Base-by-base conservation (phyloP, 495 filamentous ascomycete genomes). In the Aspergillus avenaceus region DNA sequence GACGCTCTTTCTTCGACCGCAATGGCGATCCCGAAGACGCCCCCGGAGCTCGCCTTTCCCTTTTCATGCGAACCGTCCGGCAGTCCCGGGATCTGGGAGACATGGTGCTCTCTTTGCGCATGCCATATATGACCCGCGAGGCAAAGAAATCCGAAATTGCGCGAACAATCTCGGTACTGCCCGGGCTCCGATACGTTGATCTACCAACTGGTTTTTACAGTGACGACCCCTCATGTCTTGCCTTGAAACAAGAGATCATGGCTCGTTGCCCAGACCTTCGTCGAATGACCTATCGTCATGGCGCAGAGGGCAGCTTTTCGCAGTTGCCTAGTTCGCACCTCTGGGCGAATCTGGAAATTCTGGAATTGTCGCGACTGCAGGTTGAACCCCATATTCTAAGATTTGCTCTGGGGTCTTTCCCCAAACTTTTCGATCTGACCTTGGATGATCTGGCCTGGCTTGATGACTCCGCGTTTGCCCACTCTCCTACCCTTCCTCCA, bases 91-190 rank as follows among this genome's bases (percentile, higher is more conserved):
- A 76, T 8, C 71, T 93, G 13, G 90, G 81, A 0, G 63, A 70
- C 5, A 72, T 78, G 22, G 88, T 96, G 9, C 70, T 85, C 51
- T 87, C 84, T 47, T 71, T 98, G 46, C 92, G 96, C 70, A 85
- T 87, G 58, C 88, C 93, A n/a, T 97, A 96, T 65, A 96, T 96
- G 93, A 85, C 90, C 38, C 84, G 93, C 36, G 92, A 97, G 68
- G 85, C 86, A 6, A 87, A 80, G 71, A 91, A 90, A 64, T 75
- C 87, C 28, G 86, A 89, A 49, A 80, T 96, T 45, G 93, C 93
- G 13, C 82, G 90, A 36, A 88, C 86, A 18, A 84, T 97, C 29
- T 88, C 88, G 27, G 86, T 93, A 0, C 72, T 88, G n/a, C 87
- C 88, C 16, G 86, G 90, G 53, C 76, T 97, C 3, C 86, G 81